Conservation (phyloP, 2,329 filamentous ascomycete genomes). For the Malbranchea cinnamomea region DNA sequence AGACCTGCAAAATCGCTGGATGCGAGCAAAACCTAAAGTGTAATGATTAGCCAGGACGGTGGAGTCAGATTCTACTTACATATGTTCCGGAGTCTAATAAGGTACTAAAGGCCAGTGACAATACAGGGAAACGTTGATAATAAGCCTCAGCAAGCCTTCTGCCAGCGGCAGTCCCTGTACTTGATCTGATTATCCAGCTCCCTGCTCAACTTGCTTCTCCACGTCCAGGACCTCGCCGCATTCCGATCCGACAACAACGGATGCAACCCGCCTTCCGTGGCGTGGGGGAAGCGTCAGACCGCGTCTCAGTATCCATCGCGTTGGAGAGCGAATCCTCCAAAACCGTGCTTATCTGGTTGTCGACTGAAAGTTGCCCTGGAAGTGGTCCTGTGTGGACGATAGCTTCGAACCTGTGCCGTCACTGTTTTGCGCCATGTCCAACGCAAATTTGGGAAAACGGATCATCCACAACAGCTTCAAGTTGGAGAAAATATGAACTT, state of each 20-base stretch:
- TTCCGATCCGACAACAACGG: constrained; percentile 12
- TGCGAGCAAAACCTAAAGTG: background rate
- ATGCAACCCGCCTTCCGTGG: constrained; percentile 9
- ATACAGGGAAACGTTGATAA: constrained; percentile 62
- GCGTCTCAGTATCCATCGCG: no score
- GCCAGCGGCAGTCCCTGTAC: constrained; percentile 88
- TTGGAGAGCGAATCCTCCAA: no score
- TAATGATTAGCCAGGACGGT: no score
- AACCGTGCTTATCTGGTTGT: constrained; percentile 3
- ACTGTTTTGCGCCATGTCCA: no score
- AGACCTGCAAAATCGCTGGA: constrained; percentile 18
- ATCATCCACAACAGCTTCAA: no score
- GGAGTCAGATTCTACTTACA: constrained; percentile 23
- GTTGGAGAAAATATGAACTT: no score
- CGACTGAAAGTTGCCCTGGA: no score
- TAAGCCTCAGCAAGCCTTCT: constrained; percentile 45
- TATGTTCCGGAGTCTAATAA: constrained; percentile 77
- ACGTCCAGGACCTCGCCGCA: constrained; percentile 28
- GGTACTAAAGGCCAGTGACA: constrained; percentile 55
- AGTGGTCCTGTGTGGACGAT: no score
- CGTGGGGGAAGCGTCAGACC: no score
- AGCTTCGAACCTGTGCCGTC: no score
- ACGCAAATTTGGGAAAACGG: no score
- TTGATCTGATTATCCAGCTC: constrained; percentile 68
- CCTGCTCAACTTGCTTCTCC: constrained; percentile 58